A percentile compares a stretch with the other conserved stretches of the same genome.
These are phyloP conservation scores for Calonectria hongkongensis DNA, from an alignment of 2,329 filamentous ascomycete species.

Conservation along the genomic window DNA sequence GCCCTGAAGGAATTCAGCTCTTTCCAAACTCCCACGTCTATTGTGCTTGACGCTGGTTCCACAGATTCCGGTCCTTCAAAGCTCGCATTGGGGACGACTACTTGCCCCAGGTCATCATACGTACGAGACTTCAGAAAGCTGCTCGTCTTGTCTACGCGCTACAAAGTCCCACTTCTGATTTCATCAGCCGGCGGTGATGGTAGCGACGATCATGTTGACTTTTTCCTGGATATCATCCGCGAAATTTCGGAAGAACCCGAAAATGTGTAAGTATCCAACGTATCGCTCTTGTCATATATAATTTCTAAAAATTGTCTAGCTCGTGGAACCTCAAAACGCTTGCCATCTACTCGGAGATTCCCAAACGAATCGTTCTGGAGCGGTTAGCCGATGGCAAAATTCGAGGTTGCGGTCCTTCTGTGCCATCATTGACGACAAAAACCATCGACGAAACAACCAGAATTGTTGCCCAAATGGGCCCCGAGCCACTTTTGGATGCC, in stretches of 20 bases:
- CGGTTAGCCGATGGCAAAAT: conserved; percentile 13
- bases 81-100: conserved; percentile 1
- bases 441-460: background rate
- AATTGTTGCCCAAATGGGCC: conserved; percentile 27
- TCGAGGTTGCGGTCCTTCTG: conserved; percentile 10
- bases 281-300: background rate
- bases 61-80: conserved; percentile 15
- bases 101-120: background rate
- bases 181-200: conserved; percentile 16
- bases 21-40: background rate
- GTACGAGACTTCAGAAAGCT: conserved; percentile 10
- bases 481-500: conserved; percentile 26
- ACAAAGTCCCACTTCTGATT: background rate
- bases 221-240: conserved; percentile 28
- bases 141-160: background rate
- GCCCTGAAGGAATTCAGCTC: background rate
- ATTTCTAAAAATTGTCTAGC: background rate
- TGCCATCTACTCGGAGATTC: conserved; percentile 10
- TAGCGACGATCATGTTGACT: conserved; percentile 18
- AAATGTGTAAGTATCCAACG: background rate
- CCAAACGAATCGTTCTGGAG: background rate
- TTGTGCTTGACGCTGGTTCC: conserved; percentile 18
- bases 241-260: conserved; percentile 12
- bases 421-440: background rate
- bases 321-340: background rate